Evolutionary conservation across 1,284 basidiomycete genomes (phyloP).

Genomic region (Phylloporus sp.): DNA sequence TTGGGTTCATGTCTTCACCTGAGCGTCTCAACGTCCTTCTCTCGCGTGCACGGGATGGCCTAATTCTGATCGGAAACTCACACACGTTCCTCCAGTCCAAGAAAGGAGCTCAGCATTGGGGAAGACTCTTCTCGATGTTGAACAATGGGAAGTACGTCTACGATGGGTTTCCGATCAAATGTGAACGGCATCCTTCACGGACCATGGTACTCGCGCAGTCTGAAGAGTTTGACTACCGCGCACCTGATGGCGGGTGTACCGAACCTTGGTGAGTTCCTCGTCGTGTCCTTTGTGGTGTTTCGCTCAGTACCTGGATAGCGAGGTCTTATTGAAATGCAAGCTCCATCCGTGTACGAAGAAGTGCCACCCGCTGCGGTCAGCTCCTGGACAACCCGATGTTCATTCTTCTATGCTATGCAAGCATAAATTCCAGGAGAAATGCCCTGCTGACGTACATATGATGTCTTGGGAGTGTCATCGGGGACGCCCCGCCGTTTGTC

Average conservation of each 20-base stretch:
- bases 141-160: conserved; percentile 53
- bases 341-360: conserved; percentile 60
- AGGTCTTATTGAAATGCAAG: conserved; percentile 53
- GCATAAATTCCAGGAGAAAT: conserved; percentile 40
- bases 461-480: conserved; percentile 47
- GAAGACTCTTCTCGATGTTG: conserved; percentile 54
- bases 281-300: not conserved
- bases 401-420: conserved; percentile 57
- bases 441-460: conserved; percentile 44
- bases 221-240: conserved; percentile 57
- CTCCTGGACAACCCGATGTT: conserved; percentile 46
- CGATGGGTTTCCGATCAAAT: conserved; percentile 64
- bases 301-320: conserved; percentile 42
- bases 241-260: conserved; percentile 69
- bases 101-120: conserved; percentile 62
- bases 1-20: conserved; percentile 72
- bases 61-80: conserved; percentile 71
- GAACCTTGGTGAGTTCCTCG: conserved; percentile 56
- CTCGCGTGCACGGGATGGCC: conserved; percentile 66
- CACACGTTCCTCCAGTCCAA: conserved; percentile 62
- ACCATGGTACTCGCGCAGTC: conserved; percentile 47
- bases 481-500: conserved; percentile 33
- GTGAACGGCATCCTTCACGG: conserved; percentile 59
- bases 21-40: conserved; percentile 74
- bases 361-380: conserved; percentile 51